Evolutionary conservation across 2,329 filamentous ascomycete species (phyloP), one percentile per base, ranked within the genome.

Genomic region (Samsoniella hepiali): DNA sequence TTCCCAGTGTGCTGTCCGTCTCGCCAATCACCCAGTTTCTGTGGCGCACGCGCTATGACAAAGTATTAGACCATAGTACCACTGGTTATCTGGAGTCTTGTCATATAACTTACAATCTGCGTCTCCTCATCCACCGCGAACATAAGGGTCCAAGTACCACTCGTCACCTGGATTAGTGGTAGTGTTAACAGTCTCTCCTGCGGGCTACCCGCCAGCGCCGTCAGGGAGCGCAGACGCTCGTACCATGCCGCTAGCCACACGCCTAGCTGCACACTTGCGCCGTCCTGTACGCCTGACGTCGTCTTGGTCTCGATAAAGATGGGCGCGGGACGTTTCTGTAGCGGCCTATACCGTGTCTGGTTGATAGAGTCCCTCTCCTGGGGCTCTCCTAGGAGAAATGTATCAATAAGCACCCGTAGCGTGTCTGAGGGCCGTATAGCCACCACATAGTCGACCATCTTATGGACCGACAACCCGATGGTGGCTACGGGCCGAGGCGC

Each of bases 381-480:
- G 3, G 40, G 55, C 40, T 58, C 55, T 15, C 40, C 3, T 1
- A 1, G 11, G 5, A 58, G 40, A 27, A 47, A 58, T 3, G 9
- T 2, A 8, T 58, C 29, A 36, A 58, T 58, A 3, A 45, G 31
- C 29, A 11, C 3, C 29, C 29, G 40, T 1, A 58, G 29, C 27
- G 55, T 2, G 27, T 58, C 55, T 3, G 27, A 34, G 27, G 55
- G 55, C 22, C 7, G 40, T 5, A 58, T 15, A 6, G 31, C 40
- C 27, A 58, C 17, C 13, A 40, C 55, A 17, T 58, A 58, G 27
- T 58, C 55, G 40, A 47, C 55, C 55, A 58, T 58, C 27, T 58
- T 58, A 58, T 58, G 55, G 40, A 34, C n/a, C 40, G 40, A 58
- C 4, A 40, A 22, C 2, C 38, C 9, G 1, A 47, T 34, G 29